Conservation (phyloP, 2,329 filamentous ascomycete species). For the Cytospora piceicola region DNA sequence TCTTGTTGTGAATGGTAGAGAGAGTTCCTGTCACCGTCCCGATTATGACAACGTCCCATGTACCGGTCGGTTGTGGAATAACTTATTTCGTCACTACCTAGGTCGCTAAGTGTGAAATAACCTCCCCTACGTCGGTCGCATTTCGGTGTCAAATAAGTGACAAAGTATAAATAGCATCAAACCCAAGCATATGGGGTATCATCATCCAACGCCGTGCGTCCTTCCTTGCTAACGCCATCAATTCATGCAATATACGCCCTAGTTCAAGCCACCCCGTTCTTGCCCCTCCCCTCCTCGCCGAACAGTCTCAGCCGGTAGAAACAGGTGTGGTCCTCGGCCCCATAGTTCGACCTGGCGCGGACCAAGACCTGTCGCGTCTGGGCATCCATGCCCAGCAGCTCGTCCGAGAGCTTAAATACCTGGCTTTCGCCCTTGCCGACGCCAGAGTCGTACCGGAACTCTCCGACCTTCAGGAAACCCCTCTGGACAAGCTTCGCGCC, state of each 20-base stretch:
- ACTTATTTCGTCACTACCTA: too few relatives aligned
- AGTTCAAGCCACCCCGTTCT: neutral
- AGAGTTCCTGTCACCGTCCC: too few relatives aligned
- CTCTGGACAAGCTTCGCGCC: constrained; percentile 40
- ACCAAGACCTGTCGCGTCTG: constrained; percentile 58
- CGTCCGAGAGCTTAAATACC: constrained; percentile 56
- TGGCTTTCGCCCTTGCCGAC: constrained; percentile 48
- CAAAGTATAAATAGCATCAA: neutral
- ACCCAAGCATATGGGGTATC: constrained; percentile 1
- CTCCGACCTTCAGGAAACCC: constrained; percentile 59
- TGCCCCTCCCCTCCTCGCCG: constrained; percentile 44
- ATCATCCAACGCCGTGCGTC: constrained; percentile 5
- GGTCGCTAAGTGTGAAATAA: neutral
- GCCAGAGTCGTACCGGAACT: constrained; percentile 57
- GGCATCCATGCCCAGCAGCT: constrained; percentile 52
- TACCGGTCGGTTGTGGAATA: too few relatives aligned
- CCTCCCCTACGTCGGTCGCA: neutral
- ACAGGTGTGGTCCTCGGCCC: constrained; percentile 62
- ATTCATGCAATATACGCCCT: neutral
- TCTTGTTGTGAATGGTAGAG: too few relatives aligned
- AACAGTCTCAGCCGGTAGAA: constrained; percentile 67
- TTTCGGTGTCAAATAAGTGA: neutral
- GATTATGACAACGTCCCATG: too few relatives aligned
- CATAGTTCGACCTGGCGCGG: constrained; percentile 62
- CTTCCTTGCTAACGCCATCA: neutral